A percentile compares a stretch with the other conserved stretches of the same genome.
These are phyloP conservation scores for Citrus hindsii DNA, from an alignment of 345 rosid species.

Conservation along the genomic window DNA sequence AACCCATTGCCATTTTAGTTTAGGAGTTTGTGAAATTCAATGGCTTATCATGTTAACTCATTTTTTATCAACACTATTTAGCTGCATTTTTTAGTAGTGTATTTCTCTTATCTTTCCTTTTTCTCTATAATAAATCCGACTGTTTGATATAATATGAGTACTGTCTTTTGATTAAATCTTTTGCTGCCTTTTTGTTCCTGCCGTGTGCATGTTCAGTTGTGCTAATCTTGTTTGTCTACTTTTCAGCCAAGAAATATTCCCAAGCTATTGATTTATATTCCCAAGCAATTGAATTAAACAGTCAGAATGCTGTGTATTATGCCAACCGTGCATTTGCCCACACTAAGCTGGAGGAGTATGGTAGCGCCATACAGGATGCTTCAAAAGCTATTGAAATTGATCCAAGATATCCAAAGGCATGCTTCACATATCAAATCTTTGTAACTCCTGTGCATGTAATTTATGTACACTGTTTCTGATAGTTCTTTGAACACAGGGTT, in stretches of 20 bases:
- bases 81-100: not conserved
- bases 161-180: not conserved
- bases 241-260: slow-evolving; percentile 66
- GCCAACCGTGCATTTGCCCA: slow-evolving; percentile 97
- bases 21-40: not conserved
- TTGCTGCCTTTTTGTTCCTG: not conserved
- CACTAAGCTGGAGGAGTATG: slow-evolving; percentile 92
- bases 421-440: slow-evolving; percentile 1
- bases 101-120: not conserved
- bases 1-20: not conserved
- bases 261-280: slow-evolving; percentile 83
- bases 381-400: slow-evolving; percentile 86
- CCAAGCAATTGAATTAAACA: slow-evolving; percentile 68
- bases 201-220: not conserved
- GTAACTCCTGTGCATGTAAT: not conserved
- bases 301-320: slow-evolving; percentile 84
- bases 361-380: slow-evolving; percentile 94
- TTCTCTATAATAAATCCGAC: not conserved
- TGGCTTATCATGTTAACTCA: not conserved
- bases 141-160: not conserved
- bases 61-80: not conserved
- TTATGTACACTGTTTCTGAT: slow-evolving; percentile 19
- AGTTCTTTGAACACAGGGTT: slow-evolving; percentile 53
- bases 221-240: slow-evolving; percentile 13
- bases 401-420: slow-evolving; percentile 82